Conservation (phyloP, 208 protist genomes). For the Leishmania tropica region DNA sequence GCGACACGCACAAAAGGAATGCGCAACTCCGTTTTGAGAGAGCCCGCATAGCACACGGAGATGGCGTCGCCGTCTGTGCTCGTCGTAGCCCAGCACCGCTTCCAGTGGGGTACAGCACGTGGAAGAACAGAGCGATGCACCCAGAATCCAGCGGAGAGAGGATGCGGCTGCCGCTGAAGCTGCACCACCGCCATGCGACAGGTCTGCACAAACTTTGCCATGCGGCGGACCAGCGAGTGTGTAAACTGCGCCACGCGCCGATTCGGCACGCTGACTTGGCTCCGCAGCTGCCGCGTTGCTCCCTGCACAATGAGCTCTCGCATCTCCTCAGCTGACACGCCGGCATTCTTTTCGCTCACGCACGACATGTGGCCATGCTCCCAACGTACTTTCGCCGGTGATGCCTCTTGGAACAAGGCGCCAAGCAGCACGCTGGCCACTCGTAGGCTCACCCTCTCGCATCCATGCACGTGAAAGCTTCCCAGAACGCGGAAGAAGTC, state of each 20-base stretch:
- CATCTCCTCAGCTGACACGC: slow-evolving; percentile 15
- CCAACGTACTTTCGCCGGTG: neutral
- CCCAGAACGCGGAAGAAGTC: slow-evolving; percentile 36
- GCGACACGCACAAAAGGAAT: slow-evolving; percentile 26
- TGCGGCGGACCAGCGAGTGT: slow-evolving; percentile 8
- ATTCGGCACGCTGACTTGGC: neutral
- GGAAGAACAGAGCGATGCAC: slow-evolving; percentile 54
- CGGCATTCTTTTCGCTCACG: neutral
- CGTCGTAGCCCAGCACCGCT: slow-evolving; percentile 50
- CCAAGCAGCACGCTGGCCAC: slow-evolving; percentile 12
- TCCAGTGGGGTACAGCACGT: slow-evolving; percentile 45
- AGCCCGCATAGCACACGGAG: slow-evolving; percentile 27
- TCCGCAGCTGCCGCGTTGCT: slow-evolving; percentile 1
- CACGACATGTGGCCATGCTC: neutral
- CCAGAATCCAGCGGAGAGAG: slow-evolving; percentile 59
- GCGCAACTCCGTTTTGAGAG: slow-evolving; percentile 23
- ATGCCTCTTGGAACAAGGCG: slow-evolving; percentile 1
- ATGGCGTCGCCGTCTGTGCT: slow-evolving; percentile 21
- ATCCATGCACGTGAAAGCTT: neutral
- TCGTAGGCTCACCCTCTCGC: slow-evolving; percentile 6
- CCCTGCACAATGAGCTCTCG: slow-evolving; percentile 13
- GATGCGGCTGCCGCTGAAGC: slow-evolving; percentile 19
- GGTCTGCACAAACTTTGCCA: slow-evolving; percentile 15
- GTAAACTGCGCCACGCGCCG: neutral
- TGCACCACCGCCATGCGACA: slow-evolving; percentile 16